Conservation (phyloP, 306 rosid species). For the Trifolium repens region DNA sequence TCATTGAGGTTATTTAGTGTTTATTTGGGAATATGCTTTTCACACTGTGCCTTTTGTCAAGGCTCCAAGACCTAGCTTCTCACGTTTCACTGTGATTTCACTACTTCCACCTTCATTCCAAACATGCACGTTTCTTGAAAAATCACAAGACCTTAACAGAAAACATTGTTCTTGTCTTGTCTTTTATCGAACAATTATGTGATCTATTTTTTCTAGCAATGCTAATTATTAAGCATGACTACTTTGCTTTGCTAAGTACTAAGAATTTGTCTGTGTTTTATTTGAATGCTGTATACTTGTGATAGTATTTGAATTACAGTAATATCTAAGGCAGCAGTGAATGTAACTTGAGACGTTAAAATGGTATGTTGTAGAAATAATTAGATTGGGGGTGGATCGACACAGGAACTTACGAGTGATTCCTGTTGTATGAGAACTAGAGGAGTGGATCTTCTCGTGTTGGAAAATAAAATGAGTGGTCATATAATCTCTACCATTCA, state of each 20-base stretch:
- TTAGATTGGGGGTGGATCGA: not conserved
- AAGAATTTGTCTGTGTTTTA: not conserved
- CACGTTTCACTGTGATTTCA: not conserved
- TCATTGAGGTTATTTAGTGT: not conserved
- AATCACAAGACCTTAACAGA: too few relatives aligned
- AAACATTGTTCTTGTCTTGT: not conserved
- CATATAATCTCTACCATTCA: too few relatives aligned
- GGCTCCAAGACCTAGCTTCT: not conserved
- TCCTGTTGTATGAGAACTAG: too few relatives aligned
- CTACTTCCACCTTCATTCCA: too few relatives aligned
- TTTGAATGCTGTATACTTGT: not conserved
- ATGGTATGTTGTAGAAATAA: not conserved
- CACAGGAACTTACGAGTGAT: too few relatives aligned
- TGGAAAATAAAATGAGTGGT: too few relatives aligned
- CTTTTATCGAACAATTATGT: too few relatives aligned
- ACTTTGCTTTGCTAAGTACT: not conserved
- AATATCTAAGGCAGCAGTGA: not conserved
- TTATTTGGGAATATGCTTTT: not conserved
- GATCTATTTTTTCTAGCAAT: not conserved
- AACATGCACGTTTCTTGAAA: too few relatives aligned
- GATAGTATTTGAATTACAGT: not conserved
- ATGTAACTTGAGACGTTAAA: not conserved
- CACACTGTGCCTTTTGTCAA: not conserved
- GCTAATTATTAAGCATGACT: not conserved
- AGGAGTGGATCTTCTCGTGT: too few relatives aligned